Conservation (phyloP, 768 basidiomycete species). For the Nidularia pulvinata region DNA sequence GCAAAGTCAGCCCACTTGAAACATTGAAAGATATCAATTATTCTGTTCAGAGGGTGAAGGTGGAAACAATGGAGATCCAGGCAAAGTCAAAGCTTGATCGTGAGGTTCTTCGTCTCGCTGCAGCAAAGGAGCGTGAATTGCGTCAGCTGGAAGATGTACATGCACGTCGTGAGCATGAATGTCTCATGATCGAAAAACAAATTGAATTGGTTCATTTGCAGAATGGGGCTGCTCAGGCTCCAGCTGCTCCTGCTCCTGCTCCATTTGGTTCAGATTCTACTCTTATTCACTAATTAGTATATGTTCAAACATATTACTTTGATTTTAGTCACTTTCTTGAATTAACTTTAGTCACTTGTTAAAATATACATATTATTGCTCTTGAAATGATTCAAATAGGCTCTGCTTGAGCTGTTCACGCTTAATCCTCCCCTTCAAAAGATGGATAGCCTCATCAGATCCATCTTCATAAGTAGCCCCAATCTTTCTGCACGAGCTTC, state of each 20-base stretch:
- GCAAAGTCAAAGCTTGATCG: neutral
- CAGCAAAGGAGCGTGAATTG: neutral
- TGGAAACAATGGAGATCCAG: neutral
- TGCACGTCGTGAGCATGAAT: neutral
- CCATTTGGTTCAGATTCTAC: neutral
- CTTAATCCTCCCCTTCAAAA: conserved; percentile 14
- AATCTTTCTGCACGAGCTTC: neutral
- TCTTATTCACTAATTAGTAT: neutral
- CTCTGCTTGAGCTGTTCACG: conserved; percentile 13
- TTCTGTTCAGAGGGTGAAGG: conserved; percentile 1
- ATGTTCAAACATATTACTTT: neutral
- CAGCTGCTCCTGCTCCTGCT: neutral
- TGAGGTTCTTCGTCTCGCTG: neutral
- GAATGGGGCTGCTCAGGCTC: neutral
- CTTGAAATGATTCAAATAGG: conserved; percentile 5
- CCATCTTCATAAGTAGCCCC: conserved; percentile 4
- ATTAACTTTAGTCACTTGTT: neutral
- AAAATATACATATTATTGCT: conserved; percentile 5
- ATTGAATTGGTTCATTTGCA: conserved; percentile 6
- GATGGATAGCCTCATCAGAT: conserved; percentile 3
- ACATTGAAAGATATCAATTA: too few species aligned
- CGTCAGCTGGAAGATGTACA: conserved; percentile 1
- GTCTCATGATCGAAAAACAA: neutral
- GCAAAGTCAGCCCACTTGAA: too few species aligned
- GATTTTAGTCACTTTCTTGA: neutral